Percentiles rank a stretch among this genome's conserved stretches.
Evolutionary conservation across 208 protist genomes (phyloP).

Genomic region (Trypanosoma lewisi): DNA sequence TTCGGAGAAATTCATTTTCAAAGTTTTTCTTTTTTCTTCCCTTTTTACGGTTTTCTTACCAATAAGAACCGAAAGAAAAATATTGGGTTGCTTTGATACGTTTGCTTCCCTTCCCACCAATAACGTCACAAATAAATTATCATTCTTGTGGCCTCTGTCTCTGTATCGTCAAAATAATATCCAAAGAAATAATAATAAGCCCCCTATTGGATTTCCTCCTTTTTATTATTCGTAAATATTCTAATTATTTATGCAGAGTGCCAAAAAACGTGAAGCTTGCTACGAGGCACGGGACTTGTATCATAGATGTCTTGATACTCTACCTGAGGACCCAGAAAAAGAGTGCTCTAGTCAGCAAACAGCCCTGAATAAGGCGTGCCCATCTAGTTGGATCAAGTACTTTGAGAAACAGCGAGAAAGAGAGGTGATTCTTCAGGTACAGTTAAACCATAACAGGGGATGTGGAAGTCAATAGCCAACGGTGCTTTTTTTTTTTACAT

Average conservation of each 20-base stretch:
- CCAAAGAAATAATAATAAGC: background rate
- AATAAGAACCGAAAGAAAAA: too few relatives aligned
- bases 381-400: conserved; percentile 72
- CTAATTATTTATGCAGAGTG: conserved; percentile 54
- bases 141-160: conserved; percentile 1
- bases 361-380: conserved; percentile 52
- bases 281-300: conserved; percentile 72
- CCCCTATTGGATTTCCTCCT: background rate
- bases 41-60: too few relatives aligned
- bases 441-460: conserved; percentile 64
- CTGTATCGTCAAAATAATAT: background rate
- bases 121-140: background rate
- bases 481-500: conserved; percentile 14
- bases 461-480: conserved; percentile 14
- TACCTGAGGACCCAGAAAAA: conserved; percentile 64
- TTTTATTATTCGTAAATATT: background rate
- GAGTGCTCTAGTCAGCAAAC: conserved; percentile 48
- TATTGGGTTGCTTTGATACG: too few relatives aligned
- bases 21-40: too few relatives aligned
- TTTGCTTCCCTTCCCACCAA: too few relatives aligned
- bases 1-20: too few relatives aligned
- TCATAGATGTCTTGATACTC: conserved; percentile 76
- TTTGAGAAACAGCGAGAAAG: conserved; percentile 85
- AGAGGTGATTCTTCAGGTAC: conserved; percentile 75
- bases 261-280: conserved; percentile 73